phyloP scores from a whole-genome alignment of 495 filamentous ascomycete species.

The Penicillium tannophilum region DNA sequence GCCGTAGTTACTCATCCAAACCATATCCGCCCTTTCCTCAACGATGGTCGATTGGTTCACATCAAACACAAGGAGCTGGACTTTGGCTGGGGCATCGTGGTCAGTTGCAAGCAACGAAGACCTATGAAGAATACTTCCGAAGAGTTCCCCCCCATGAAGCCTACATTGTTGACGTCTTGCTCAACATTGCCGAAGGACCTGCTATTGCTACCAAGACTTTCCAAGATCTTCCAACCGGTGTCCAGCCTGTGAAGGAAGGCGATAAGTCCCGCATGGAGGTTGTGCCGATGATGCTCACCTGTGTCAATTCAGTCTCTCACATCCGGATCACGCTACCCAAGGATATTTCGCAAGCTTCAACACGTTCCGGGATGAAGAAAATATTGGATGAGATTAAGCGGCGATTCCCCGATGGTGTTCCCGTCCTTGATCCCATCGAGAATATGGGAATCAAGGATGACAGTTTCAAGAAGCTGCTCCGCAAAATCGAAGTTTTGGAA shows the following conservation, averaged over 20 bases:
- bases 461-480: constrained; percentile 85
- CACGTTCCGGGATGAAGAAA: constrained; percentile 66
- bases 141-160: constrained; percentile 67
- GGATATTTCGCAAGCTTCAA: constrained; percentile 62
- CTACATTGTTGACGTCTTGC: constrained; percentile 77
- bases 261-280: constrained; percentile 77
- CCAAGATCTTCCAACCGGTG: constrained; percentile 62
- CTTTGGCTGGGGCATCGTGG: constrained; percentile 90
- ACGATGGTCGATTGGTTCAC: constrained; percentile 78
- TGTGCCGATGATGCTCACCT: constrained; percentile 82
- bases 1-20: constrained; percentile 87
- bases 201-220: constrained; percentile 58
- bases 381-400: constrained; percentile 71
- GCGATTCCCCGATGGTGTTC: constrained; percentile 91
- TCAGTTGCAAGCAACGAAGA: constrained; percentile 67
- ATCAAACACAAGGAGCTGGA: constrained; percentile 77
- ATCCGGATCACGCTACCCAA: constrained; percentile 78
- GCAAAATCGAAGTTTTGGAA: constrained; percentile 96
- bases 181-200: constrained; percentile 66
- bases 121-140: constrained; percentile 61
- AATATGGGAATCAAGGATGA: constrained; percentile 93
- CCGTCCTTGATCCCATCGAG: constrained; percentile 87
- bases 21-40: constrained; percentile 77
- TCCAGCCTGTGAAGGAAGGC: constrained; percentile 64
- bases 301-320: constrained; percentile 75